Evolutionary conservation across 2,329 filamentous ascomycete species (phyloP).

Genomic region (Xylariales sp.): DNA sequence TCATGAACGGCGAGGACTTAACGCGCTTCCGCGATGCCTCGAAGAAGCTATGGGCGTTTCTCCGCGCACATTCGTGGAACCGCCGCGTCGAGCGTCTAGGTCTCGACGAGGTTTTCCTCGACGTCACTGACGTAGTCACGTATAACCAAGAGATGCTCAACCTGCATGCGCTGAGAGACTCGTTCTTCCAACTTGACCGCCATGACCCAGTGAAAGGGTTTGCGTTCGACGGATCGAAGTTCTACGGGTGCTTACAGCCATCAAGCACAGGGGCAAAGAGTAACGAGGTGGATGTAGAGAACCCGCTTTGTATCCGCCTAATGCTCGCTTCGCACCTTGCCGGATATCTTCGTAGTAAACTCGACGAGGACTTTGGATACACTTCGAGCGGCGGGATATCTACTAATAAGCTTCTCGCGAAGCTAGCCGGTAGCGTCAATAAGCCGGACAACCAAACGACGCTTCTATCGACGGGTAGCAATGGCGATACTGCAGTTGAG

Average conservation of each 20-base stretch:
- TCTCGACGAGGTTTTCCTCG: slow-evolving; percentile 89
- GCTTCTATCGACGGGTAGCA: slow-evolving; percentile 73
- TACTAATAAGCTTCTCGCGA: slow-evolving; percentile 87
- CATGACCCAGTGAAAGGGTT: slow-evolving; percentile 85
- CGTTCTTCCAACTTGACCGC: slow-evolving; percentile 83
- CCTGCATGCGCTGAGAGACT: slow-evolving; percentile 68
- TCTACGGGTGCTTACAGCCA: slow-evolving; percentile 70
- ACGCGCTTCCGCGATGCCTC: slow-evolving; percentile 87
- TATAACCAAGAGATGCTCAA: slow-evolving; percentile 84
- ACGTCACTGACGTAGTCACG: slow-evolving; percentile 86
- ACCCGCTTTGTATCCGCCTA: slow-evolving; percentile 68
- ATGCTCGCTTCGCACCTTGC: slow-evolving; percentile 85
- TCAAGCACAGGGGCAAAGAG: slow-evolving; percentile 38
- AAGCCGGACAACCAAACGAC: slow-evolving; percentile 92
- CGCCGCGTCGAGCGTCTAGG: slow-evolving; percentile 82
- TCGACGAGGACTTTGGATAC: slow-evolving; percentile 83
- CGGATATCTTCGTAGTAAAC: slow-evolving; percentile 73
- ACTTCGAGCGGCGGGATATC: slow-evolving; percentile 89
- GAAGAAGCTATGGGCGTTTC: slow-evolving; percentile 80
- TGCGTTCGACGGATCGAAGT: slow-evolving; percentile 74
- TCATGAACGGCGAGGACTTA: slow-evolving; percentile 88
- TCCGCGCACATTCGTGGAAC: slow-evolving; percentile 82
- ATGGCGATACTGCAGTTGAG: slow-evolving; percentile 63
- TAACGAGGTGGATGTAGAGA: slow-evolving; percentile 44
- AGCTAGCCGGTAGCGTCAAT: slow-evolving; percentile 83